Base-by-base conservation (phyloP, 2,329 filamentous ascomycete genomes). In the Penicillium sp. region DNA sequence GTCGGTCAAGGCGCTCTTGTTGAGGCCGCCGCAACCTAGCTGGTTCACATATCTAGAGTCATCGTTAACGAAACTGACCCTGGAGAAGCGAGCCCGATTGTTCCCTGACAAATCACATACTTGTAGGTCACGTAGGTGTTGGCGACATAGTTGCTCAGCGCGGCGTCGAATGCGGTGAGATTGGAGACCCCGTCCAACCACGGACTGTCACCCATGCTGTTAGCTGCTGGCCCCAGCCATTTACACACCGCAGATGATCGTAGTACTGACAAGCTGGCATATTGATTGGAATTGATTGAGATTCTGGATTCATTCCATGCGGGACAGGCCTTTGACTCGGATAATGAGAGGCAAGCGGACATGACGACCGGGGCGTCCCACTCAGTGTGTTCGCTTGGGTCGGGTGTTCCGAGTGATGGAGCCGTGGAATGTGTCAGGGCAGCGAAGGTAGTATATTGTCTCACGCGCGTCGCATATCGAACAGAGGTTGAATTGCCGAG, bases 121-220 rank as follows among this genome's bases (percentile, higher is more conserved):
- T 94, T 88, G 64, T 78, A 70, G 63, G 84, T 80, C 44, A 91
- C 81, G 72, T 90, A 97, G 53, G 76, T 78, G 34, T 83, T 84
- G 47, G 80, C 73, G 45, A 96, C 79, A 69, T 94, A 96, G 47
- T 79, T 74, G 44, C 72, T 76, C 62, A 98, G 72, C 41, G 57
- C 56, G 62, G 86, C 79, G 67, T 98, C 93, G 66, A 98, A 98
- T 7, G 85, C 81, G 46, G 78, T 71, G 12, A 79, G 78, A 65
- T 86, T 84, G 39, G 86, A 86, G 59, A 97, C 93, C 67, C 80
- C 88, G 55, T 82, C 76, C 56, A 98, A 80, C 67, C 97, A 98
- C 40, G 90, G 84, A 72, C 90, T 95, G 63, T 40, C 40, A 52
- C 18, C 13, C 2, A 35, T 34, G 7, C 3, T 29, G 53, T 68